Conservation (phyloP, 192 early-diverging fungal genomes). For the Piromyces sp. region DNA sequence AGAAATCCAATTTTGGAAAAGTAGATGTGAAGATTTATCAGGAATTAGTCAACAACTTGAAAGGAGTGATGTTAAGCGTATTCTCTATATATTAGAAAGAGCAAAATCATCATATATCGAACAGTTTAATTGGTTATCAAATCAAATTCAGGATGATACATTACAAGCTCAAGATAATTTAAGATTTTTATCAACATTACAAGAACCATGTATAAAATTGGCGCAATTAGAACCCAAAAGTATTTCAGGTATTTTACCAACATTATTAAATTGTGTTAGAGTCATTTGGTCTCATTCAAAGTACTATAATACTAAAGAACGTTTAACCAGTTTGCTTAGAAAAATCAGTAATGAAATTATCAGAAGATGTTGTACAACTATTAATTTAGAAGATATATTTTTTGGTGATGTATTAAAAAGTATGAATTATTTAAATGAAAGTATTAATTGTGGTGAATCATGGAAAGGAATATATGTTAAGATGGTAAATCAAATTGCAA, state of each 20-base stretch:
- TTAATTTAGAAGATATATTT: conserved; percentile 44
- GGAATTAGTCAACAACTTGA: conserved; percentile 41
- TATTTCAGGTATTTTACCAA: conserved; percentile 28
- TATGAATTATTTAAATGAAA: conserved; percentile 32
- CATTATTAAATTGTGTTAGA: conserved; percentile 29
- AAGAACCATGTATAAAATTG: conserved; percentile 24
- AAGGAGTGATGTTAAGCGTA: conserved; percentile 27
- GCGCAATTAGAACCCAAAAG: conserved; percentile 27
- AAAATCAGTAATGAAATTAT: conserved; percentile 52
- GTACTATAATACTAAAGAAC: conserved; percentile 42
- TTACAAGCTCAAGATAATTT: conserved; percentile 44
- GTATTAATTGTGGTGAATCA: conserved; percentile 38
- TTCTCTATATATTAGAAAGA: conserved; percentile 25
- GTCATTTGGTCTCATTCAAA: conserved; percentile 45
- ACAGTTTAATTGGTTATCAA: conserved; percentile 35
- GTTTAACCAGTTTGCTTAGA: conserved; percentile 31
- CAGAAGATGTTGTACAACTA: conserved; percentile 34
- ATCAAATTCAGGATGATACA: conserved; percentile 42
- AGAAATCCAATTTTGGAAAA: conserved; percentile 45
- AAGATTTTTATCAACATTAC: conserved; percentile 39
- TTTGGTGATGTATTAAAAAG: conserved; percentile 37
- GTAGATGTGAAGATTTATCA: conserved; percentile 38
- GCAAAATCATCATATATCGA: conserved; percentile 44
- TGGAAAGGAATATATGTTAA: conserved; percentile 41
- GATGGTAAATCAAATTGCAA: conserved; percentile 23